A percentile compares a stretch with the other conserved stretches of the same genome.
phyloP scores from a whole-genome alignment of 2,329 filamentous ascomycete species.

The Cladorrhinum sp. region DNA sequence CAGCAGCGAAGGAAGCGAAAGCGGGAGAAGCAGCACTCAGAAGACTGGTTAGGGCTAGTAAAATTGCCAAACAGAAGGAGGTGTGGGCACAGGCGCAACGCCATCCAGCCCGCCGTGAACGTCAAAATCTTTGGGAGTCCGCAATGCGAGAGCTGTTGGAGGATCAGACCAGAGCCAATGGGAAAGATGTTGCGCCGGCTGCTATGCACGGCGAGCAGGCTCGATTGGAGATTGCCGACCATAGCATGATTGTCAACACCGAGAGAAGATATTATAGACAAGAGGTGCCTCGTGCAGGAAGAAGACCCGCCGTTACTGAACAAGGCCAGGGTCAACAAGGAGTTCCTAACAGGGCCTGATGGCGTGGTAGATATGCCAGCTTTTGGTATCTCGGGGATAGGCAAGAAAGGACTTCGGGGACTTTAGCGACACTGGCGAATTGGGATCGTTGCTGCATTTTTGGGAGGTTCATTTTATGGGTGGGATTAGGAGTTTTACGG shows the following conservation, averaged over 20 bases:
- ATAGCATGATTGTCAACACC: constrained; percentile 64
- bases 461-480: neutral
- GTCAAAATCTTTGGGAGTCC: constrained; percentile 59
- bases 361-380: too few relatives aligned
- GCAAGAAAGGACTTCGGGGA: neutral
- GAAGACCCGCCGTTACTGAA: constrained; percentile 32
- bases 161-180: constrained; percentile 27
- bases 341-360: constrained; percentile 8
- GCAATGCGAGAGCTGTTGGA: constrained; percentile 58
- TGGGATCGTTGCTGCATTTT: neutral
- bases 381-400: too few relatives aligned
- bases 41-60: constrained; percentile 58
- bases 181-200: constrained; percentile 29
- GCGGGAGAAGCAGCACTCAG: constrained; percentile 62
- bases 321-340: constrained; percentile 22
- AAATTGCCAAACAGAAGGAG: constrained; percentile 63
- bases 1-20: constrained; percentile 57
- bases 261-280: constrained; percentile 52
- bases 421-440: neutral
- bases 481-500: neutral
- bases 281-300: constrained; percentile 48
- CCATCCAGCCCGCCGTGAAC: constrained; percentile 50
- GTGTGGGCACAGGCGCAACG: constrained; percentile 55
- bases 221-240: constrained; percentile 54
- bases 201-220: constrained; percentile 34